phyloP scores from a whole-genome alignment of 2,329 filamentous ascomycete genomes.

The Botrytis medusae region DNA sequence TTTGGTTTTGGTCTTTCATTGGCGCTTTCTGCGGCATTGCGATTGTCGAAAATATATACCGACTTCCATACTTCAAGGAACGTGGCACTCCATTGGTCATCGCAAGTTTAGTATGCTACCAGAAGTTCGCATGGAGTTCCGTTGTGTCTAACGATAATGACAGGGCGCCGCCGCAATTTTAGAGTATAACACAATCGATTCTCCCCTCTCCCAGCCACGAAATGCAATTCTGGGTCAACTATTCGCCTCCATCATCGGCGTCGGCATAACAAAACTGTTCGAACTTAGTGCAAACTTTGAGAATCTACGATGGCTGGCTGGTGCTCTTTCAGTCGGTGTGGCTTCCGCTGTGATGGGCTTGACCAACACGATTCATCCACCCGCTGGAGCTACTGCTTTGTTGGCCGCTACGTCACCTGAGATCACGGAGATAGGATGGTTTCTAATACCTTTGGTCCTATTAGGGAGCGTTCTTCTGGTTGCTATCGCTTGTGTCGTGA shows the following conservation, averaged over 20 bases:
- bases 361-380: constrained; percentile 72
- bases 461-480: constrained; percentile 63
- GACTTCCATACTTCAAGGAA: constrained; percentile 51
- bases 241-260: constrained; percentile 59
- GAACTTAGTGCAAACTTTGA: constrained; percentile 47
- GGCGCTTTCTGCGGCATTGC: constrained; percentile 63
- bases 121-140: not conserved
- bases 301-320: constrained; percentile 61
- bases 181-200: constrained; percentile 69
- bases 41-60: constrained; percentile 57
- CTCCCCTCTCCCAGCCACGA: constrained; percentile 71
- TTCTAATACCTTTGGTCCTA: constrained; percentile 61
- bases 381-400: constrained; percentile 71
- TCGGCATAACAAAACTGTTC: constrained; percentile 66
- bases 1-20: constrained; percentile 62
- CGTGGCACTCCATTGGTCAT: constrained; percentile 61
- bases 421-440: constrained; percentile 64
- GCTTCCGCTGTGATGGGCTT: constrained; percentile 65
- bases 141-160: constrained; percentile 10
- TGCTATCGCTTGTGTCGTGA: constrained; percentile 60
- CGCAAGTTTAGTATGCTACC: constrained; percentile 64
- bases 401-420: constrained; percentile 61
- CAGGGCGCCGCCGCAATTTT: constrained; percentile 71
- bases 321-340: constrained; percentile 62
- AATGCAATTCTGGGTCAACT: constrained; percentile 68